phyloP scores from a whole-genome alignment of 371 early-diverging fungal species.

The Mucor plumbeus region DNA sequence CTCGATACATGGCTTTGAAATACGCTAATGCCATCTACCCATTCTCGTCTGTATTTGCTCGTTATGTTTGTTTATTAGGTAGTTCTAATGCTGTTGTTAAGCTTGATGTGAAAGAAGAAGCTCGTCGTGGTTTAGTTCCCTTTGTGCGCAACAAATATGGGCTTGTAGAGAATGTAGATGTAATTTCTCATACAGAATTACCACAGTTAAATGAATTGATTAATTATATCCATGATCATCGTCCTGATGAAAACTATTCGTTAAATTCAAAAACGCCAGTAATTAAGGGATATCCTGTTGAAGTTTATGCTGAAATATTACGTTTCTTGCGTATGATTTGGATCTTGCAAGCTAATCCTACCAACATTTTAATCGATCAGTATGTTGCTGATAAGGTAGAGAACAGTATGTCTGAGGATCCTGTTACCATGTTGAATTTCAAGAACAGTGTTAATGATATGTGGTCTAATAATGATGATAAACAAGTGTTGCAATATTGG shows the following conservation, averaged over 20 bases:
- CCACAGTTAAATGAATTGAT: conserved; percentile 58
- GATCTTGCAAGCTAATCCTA: conserved; percentile 60
- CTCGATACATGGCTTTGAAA: conserved; percentile 66
- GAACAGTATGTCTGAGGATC: conserved; percentile 55
- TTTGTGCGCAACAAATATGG: conserved; percentile 43
- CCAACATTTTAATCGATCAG: conserved; percentile 56
- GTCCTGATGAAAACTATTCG: conserved; percentile 40
- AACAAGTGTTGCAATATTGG: conserved; percentile 52
- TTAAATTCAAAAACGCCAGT: conserved; percentile 44
- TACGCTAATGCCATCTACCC: conserved; percentile 82
- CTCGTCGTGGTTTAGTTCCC: conserved; percentile 58
- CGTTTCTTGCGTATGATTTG: conserved; percentile 60
- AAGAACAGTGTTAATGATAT: conserved; percentile 39
- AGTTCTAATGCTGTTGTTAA: conserved; percentile 66
- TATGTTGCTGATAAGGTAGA: conserved; percentile 60
- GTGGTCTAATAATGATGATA: conserved; percentile 52
- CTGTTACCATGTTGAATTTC: conserved; percentile 48
- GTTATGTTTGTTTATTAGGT: conserved; percentile 79
- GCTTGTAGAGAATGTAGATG: conserved; percentile 30
- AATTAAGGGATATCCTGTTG: conserved; percentile 57
- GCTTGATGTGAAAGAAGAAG: conserved; percentile 79
- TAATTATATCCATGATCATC: conserved; percentile 40
- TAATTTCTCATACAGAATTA: conserved; percentile 43
- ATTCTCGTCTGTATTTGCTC: conserved; percentile 71
- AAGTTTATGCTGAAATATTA: conserved; percentile 64